Evolutionary conservation across 2,329 filamentous ascomycete species (phyloP).

Genomic region (Penicillium sp.): DNA sequence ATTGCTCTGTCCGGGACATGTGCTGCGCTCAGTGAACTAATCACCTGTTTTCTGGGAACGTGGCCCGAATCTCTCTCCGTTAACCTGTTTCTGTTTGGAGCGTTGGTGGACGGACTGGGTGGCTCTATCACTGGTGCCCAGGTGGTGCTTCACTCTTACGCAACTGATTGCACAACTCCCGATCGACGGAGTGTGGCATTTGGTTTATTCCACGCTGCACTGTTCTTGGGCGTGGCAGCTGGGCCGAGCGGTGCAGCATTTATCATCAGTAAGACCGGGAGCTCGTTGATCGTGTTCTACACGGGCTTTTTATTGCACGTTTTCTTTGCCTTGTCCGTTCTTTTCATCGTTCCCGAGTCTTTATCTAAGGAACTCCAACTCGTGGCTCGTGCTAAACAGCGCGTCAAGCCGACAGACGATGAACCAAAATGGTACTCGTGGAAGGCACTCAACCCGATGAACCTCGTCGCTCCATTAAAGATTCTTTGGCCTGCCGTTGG

Average conservation of each 20-base stretch:
- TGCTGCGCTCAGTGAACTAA: slow-evolving; percentile 70
- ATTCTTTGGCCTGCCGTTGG: slow-evolving; percentile 68
- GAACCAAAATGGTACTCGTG: slow-evolving; percentile 32
- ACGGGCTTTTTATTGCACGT: slow-evolving; percentile 70
- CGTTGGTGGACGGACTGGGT: slow-evolving; percentile 75
- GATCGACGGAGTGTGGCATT: slow-evolving; percentile 79
- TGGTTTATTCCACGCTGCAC: slow-evolving; percentile 83
- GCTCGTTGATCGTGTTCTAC: slow-evolving; percentile 81
- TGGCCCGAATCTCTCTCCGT: slow-evolving; percentile 73
- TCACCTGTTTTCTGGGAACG: slow-evolving; percentile 75
- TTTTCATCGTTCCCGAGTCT: slow-evolving; percentile 78
- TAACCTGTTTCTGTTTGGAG: slow-evolving; percentile 75
- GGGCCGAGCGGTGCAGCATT: slow-evolving; percentile 81
- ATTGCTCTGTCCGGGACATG: slow-evolving; percentile 73
- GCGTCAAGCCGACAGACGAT: slow-evolving; percentile 37
- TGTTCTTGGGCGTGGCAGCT: slow-evolving; percentile 85
- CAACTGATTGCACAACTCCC: slow-evolving; percentile 81
- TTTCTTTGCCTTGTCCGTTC: slow-evolving; percentile 71
- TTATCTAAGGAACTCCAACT: slow-evolving; percentile 71
- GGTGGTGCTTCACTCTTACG: slow-evolving; percentile 80
- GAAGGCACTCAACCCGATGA: slow-evolving; percentile 50
- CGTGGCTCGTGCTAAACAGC: slow-evolving; percentile 68
- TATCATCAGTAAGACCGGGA: slow-evolving; percentile 73
- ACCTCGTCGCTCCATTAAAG: slow-evolving; percentile 74
- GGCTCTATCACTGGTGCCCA: slow-evolving; percentile 87